Conservation (phyloP, 768 basidiomycete species). For the Cystobasidium tubakii region DNA sequence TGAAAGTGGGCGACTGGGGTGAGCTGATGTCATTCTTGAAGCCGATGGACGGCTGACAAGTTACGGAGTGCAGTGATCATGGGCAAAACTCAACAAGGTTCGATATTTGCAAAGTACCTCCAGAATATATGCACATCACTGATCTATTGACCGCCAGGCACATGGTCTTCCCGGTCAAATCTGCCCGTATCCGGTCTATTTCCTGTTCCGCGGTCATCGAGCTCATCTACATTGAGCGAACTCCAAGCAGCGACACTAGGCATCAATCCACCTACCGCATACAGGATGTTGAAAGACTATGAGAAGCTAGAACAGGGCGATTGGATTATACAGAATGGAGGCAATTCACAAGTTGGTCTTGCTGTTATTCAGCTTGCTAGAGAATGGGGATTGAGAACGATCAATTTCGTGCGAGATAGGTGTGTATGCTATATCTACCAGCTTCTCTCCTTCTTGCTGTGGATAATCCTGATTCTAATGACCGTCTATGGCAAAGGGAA, state of each 20-base stretch:
- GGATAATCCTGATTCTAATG: too few relatives aligned
- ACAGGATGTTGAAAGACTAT: constrained; percentile 72
- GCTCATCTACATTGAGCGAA: constrained; percentile 6
- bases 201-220: constrained; percentile 23
- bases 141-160: constrained; percentile 28
- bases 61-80: constrained; percentile 40
- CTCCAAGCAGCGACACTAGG: constrained; percentile 42
- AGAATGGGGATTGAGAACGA: constrained; percentile 63
- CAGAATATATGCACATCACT: neutral
- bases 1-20: constrained; percentile 42
- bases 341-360: constrained; percentile 71
- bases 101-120: neutral
- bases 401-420: constrained; percentile 70
- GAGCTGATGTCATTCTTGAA: neutral
- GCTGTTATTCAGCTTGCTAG: constrained; percentile 80
- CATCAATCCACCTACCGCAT: constrained; percentile 79
- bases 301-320: constrained; percentile 62
- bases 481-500: constrained; percentile 51
- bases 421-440: neutral
- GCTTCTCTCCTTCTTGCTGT: too few relatives aligned
- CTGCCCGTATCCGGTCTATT: constrained; percentile 38
- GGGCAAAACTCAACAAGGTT: constrained; percentile 43
- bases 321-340: constrained; percentile 80
- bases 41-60: constrained; percentile 12
- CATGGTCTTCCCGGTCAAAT: constrained; percentile 43